Percentiles rank a stretch among this genome's conserved stretches.
phyloP scores from a whole-genome alignment of 257 asterid species.

The Przewalskia tangutica region DNA sequence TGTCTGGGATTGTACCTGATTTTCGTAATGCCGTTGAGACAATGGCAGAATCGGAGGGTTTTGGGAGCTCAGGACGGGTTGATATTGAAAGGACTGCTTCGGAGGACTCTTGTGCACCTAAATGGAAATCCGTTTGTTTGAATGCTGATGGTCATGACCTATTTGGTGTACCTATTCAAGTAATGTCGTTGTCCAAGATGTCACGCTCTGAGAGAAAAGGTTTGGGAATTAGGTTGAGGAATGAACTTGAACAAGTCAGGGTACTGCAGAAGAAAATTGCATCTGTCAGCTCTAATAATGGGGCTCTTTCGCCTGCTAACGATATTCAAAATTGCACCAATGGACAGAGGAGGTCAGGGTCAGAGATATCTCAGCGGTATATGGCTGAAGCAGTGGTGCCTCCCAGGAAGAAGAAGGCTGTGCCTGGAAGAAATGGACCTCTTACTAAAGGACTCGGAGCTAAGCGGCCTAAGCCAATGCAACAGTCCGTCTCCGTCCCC shows the following conservation, averaged over 20 bases:
- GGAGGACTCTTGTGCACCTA: conserved; percentile 25
- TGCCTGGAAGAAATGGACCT: conserved; percentile 46
- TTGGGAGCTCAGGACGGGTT: conserved; percentile 40
- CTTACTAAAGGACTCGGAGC: conserved; percentile 40
- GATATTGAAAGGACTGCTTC: conserved; percentile 35
- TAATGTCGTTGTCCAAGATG: conserved; percentile 48
- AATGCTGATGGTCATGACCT: conserved; percentile 30
- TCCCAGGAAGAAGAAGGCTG: conserved; percentile 37
- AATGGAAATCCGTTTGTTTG: conserved; percentile 25
- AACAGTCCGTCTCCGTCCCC: conserved; percentile 15
- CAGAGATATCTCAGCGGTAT: conserved; percentile 27
- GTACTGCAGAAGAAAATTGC: conserved; percentile 47
- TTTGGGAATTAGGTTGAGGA: conserved; percentile 40
- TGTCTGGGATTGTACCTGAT: conserved; percentile 52
- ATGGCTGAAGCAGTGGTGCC: conserved; percentile 16
- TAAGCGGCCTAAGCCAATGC: conserved; percentile 26
- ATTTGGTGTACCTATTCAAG: conserved; percentile 45
- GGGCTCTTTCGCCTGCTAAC: conserved; percentile 23
- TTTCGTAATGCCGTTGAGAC: conserved; percentile 55
- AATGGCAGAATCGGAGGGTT: conserved; percentile 56
- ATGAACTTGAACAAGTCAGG: conserved; percentile 62
- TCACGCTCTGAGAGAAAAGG: conserved; percentile 49
- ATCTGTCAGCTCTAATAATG: conserved; percentile 18
- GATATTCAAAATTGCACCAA: conserved; percentile 32
- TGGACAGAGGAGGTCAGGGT: conserved; percentile 36